These are phyloP conservation scores for Hypoxylon sp. DNA, from an alignment of 2,329 filamentous ascomycete species.

Conservation along the genomic window DNA sequence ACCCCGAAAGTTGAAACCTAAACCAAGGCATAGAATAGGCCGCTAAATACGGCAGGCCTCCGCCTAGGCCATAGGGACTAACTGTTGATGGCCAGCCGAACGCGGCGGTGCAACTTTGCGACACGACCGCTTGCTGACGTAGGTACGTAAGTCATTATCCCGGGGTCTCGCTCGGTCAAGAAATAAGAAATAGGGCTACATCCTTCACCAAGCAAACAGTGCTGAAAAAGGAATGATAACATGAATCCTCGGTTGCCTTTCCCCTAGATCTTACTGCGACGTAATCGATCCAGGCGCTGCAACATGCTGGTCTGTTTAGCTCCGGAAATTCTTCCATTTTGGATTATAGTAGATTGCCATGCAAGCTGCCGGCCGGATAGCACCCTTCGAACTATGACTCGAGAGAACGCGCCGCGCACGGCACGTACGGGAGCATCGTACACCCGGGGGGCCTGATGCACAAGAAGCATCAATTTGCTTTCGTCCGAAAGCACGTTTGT, in stretches of 20 bases:
- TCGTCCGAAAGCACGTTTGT: slow-evolving; percentile 35
- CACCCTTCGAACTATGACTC: slow-evolving; percentile 36
- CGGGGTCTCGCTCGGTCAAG: slow-evolving; percentile 42
- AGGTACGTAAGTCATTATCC: slow-evolving; percentile 41
- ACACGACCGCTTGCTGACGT: slow-evolving; percentile 40
- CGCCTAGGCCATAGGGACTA: slow-evolving; percentile 18
- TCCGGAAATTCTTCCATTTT: slow-evolving; percentile 45
- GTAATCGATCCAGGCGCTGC: slow-evolving; percentile 43
- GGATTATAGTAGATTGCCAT: slow-evolving; percentile 43
- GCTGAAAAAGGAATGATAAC: slow-evolving; percentile 22
- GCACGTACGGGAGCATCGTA: slow-evolving; percentile 40
- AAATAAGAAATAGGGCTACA: slow-evolving; percentile 41
- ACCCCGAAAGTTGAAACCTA: slow-evolving; percentile 37
- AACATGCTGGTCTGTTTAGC: slow-evolving; percentile 41
- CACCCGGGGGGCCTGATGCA: slow-evolving; percentile 34
- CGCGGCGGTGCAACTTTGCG: slow-evolving; percentile 42
- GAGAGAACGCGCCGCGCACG: slow-evolving; percentile 34
- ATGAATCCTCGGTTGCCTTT: slow-evolving; percentile 29
- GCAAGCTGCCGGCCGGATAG: slow-evolving; percentile 45
- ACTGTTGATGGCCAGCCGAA: slow-evolving; percentile 35
- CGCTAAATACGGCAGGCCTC: slow-evolving; percentile 39
- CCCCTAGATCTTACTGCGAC: slow-evolving; percentile 45
- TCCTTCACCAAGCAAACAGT: slow-evolving; percentile 43
- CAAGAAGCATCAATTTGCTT: slow-evolving; percentile 40
- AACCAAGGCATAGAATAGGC: slow-evolving; percentile 26